phyloP scores from a whole-genome alignment of 768 basidiomycete genomes.

The Boletus pseudo-olivaceus region DNA sequence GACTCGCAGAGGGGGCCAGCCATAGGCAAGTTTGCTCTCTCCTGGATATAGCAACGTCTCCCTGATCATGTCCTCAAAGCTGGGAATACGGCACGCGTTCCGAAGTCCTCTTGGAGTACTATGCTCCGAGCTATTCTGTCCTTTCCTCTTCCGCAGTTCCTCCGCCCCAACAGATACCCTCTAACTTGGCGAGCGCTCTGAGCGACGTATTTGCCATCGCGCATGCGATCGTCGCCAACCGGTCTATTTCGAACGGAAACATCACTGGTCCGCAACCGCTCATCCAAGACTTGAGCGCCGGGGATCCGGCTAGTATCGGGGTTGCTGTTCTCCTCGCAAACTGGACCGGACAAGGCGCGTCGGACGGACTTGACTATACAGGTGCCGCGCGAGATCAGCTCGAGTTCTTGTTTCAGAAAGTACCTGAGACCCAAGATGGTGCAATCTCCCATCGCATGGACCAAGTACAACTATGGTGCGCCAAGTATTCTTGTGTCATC shows the following conservation, averaged over 20 bases:
- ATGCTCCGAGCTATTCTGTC: slow-evolving; percentile 45
- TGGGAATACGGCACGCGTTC: slow-evolving; percentile 55
- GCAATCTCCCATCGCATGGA: slow-evolving; percentile 76
- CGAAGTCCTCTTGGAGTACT: slow-evolving; percentile 49
- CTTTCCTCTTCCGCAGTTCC: slow-evolving; percentile 29
- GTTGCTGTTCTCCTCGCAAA: slow-evolving; percentile 64
- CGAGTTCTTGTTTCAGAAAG: slow-evolving; percentile 52
- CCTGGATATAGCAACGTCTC: background rate
- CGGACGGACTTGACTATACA: slow-evolving; percentile 51
- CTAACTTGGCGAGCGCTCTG: slow-evolving; percentile 33
- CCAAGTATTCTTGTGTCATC: background rate
- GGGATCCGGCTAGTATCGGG: slow-evolving; percentile 78
- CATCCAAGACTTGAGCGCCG: slow-evolving; percentile 56
- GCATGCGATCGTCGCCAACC: slow-evolving; percentile 44
- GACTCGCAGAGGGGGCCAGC: slow-evolving; percentile 39
- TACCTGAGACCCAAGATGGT: slow-evolving; percentile 65
- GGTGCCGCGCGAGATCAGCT: slow-evolving; percentile 66
- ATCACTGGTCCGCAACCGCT: slow-evolving; percentile 55
- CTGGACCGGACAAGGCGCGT: slow-evolving; percentile 39
- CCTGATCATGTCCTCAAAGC: slow-evolving; percentile 24
- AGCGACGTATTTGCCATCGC: slow-evolving; percentile 58
- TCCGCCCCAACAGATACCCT: slow-evolving; percentile 25
- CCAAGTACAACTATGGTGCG: slow-evolving; percentile 70
- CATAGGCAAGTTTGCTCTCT: slow-evolving; percentile 34
- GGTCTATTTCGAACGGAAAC: slow-evolving; percentile 40